Conservation (phyloP, 164 flowering plant genomes). For the Kalanchoe fedtschenkoi region DNA sequence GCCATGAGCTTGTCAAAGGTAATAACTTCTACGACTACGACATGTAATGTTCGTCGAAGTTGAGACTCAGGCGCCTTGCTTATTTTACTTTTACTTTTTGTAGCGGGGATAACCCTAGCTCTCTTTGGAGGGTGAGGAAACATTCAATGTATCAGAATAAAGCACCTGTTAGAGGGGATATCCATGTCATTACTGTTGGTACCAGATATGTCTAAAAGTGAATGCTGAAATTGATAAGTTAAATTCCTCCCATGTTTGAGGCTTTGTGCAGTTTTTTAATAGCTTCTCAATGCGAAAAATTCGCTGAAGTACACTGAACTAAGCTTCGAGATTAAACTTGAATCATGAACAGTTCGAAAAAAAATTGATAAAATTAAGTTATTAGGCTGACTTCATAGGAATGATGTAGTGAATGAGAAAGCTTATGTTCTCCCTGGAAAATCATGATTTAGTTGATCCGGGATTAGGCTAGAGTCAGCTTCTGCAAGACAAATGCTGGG, state of each 20-base stretch:
- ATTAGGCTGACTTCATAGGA: neutral
- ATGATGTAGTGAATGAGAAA: neutral
- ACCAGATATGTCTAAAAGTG: constrained; percentile 8
- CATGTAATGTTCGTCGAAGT: neutral
- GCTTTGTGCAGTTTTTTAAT: neutral
- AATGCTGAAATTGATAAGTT: neutral
- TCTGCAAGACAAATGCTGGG: constrained; percentile 97
- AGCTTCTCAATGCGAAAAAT: neutral
- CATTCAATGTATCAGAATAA: constrained; percentile 82
- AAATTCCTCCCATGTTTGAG: neutral
- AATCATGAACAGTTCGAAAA: no score
- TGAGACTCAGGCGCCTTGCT: neutral
- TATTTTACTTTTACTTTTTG: constrained; percentile 10
- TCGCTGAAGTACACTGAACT: neutral
- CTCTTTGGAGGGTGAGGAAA: constrained; percentile 93
- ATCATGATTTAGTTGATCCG: constrained; percentile 80
- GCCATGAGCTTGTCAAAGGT: constrained; percentile 99
- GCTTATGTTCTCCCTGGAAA: constrained; percentile 11
- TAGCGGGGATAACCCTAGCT: constrained; percentile 85
- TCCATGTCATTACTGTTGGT: constrained; percentile 94
- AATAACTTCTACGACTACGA: neutral
- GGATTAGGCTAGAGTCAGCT: constrained; percentile 98
- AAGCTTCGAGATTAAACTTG: no score
- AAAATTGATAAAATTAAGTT: no score
- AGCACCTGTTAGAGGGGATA: constrained; percentile 98